phyloP scores from a whole-genome alignment of 2,329 filamentous ascomycete species.

The Colletotrichum sp. region DNA sequence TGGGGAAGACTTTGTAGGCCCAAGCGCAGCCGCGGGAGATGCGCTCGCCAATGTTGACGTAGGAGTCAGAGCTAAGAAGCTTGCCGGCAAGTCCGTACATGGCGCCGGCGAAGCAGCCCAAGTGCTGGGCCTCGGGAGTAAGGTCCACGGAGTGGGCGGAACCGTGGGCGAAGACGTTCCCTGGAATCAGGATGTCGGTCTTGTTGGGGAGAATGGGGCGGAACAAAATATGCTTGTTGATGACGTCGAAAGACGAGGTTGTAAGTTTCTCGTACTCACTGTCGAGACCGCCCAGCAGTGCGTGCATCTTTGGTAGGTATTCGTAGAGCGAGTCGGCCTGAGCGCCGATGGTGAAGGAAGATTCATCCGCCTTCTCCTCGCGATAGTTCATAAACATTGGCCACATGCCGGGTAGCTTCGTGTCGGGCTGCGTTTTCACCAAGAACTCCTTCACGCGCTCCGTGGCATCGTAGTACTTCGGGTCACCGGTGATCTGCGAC shows the following conservation, averaged over 20 bases:
- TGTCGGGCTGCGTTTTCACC: conserved; percentile 67
- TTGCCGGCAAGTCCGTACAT: conserved; percentile 68
- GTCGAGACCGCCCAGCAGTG: conserved; percentile 69
- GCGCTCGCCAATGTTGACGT: conserved; percentile 51
- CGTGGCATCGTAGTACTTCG: conserved; percentile 79
- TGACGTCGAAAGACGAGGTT: conserved; percentile 63
- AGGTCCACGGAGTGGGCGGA: conserved; percentile 31
- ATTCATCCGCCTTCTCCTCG: conserved; percentile 50
- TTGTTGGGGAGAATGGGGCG: conserved; percentile 68
- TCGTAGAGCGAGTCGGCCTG: conserved; percentile 60
- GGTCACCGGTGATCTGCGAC: conserved; percentile 73
- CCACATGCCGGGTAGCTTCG: conserved; percentile 76
- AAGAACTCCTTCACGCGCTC: conserved; percentile 76
- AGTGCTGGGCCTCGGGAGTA: conserved; percentile 54
- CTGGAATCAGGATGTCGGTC: conserved; percentile 66
- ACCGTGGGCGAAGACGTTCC: conserved; percentile 34
- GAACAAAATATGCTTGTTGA: conserved; percentile 69
- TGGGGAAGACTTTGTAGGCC: conserved; percentile 55
- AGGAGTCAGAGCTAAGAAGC: conserved; percentile 54
- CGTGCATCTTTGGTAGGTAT: conserved; percentile 64
- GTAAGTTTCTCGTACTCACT: conserved; percentile 71
- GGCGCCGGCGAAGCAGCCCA: conserved; percentile 70
- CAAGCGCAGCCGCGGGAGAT: conserved; percentile 60
- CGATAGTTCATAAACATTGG: conserved; percentile 68
- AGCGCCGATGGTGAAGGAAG: conserved; percentile 49